Evolutionary conservation across 2,329 filamentous ascomycete genomes (phyloP).

Genomic region (Pseudocercospora ulei): DNA sequence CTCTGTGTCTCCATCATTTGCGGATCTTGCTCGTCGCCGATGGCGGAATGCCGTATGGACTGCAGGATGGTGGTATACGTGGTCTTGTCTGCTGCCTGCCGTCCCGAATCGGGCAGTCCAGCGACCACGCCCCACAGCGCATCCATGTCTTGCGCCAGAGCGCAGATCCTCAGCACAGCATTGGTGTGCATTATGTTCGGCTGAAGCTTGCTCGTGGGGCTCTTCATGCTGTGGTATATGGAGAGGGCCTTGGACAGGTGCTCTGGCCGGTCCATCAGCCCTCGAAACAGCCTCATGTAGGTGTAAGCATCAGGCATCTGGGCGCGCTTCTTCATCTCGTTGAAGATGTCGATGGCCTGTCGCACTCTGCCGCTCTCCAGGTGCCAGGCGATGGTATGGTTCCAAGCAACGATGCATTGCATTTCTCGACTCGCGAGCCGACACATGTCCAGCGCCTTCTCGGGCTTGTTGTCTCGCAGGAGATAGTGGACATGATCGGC

Average conservation of each 20-base stretch:
- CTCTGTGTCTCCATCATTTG: constrained; percentile 25
- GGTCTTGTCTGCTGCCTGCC: constrained; percentile 54
- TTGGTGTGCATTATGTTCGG: constrained; percentile 79
- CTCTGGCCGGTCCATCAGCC: constrained; percentile 54
- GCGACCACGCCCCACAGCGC: constrained; percentile 66
- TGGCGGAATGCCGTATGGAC: constrained; percentile 50
- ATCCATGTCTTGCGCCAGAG: constrained; percentile 64
- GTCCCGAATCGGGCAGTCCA: constrained; percentile 56
- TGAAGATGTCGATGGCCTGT: constrained; percentile 69
- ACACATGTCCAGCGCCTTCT: constrained; percentile 59
- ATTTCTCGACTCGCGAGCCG: constrained; percentile 57
- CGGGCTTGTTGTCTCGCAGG: constrained; percentile 51
- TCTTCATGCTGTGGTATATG: constrained; percentile 66
- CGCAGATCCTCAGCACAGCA: constrained; percentile 73
- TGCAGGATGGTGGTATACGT: constrained; percentile 82
- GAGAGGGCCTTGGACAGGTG: constrained; percentile 58
- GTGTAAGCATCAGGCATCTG: constrained; percentile 73
- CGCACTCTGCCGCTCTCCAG: constrained; percentile 53
- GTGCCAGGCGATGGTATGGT: constrained; percentile 65
- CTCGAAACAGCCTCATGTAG: constrained; percentile 72
- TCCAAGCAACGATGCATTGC: constrained; percentile 71
- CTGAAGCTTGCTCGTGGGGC: constrained; percentile 52
- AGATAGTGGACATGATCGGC: constrained; percentile 55
- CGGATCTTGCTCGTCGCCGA: constrained; percentile 18
- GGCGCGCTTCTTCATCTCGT: constrained; percentile 96